These are phyloP conservation scores for Kalmusia sp. DNA, from an alignment of 2,329 filamentous ascomycete genomes.

Conservation along the genomic window DNA sequence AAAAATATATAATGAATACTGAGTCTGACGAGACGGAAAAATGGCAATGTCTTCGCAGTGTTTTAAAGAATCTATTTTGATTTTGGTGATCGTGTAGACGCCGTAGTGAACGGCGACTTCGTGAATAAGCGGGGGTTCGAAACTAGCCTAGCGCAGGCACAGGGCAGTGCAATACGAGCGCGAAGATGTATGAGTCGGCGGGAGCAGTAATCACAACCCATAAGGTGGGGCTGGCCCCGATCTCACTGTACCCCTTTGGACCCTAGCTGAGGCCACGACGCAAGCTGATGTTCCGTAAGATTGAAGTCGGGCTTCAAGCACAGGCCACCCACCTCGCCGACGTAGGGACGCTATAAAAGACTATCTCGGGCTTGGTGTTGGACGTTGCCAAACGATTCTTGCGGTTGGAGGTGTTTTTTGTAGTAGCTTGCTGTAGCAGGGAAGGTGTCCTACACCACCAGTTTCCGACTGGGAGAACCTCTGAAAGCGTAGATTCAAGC, in stretches of 20 bases:
- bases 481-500: too few relatives aligned
- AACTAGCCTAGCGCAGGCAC: background rate
- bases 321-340: conserved; percentile 3
- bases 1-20: background rate
- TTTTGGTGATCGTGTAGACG: too few relatives aligned
- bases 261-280: background rate
- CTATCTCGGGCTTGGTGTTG: background rate
- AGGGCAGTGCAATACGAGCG: background rate
- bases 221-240: too few relatives aligned
- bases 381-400: background rate
- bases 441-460: too few relatives aligned
- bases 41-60: background rate
- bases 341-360: background rate
- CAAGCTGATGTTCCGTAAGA: background rate
- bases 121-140: background rate
- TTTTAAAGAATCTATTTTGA: too few relatives aligned
- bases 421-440: too few relatives aligned
- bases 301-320: background rate
- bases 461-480: too few relatives aligned
- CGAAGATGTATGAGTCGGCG: background rate
- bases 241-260: background rate
- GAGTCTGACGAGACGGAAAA: background rate
- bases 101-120: conserved; percentile 1
- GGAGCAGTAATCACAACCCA: too few relatives aligned
- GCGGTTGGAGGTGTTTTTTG: too few relatives aligned